These are phyloP conservation scores for Hypoxylon rickii DNA, from an alignment of 495 filamentous ascomycete species.

Conservation along the genomic window DNA sequence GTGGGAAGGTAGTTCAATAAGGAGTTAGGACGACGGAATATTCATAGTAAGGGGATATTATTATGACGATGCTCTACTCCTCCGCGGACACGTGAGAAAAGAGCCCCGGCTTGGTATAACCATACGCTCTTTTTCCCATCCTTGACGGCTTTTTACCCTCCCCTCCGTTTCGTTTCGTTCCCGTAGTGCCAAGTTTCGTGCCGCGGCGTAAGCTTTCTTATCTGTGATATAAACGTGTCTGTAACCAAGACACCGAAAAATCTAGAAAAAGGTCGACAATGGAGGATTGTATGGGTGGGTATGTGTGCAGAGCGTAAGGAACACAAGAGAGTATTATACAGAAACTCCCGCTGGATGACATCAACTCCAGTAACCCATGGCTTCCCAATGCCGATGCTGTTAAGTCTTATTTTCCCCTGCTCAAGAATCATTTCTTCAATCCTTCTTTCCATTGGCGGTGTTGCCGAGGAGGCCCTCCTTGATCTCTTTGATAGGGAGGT, in stretches of 20 bases:
- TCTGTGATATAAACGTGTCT: conserved; percentile 28
- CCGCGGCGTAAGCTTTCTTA: conserved; percentile 23
- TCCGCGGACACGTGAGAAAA: conserved; percentile 16
- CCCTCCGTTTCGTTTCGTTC: conserved; percentile 21
- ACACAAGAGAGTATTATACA: conserved; percentile 42
- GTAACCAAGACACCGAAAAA: conserved; percentile 35
- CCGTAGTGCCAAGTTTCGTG: conserved; percentile 8
- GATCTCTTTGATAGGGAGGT: conserved; percentile 56
- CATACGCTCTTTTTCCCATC: conserved; percentile 11
- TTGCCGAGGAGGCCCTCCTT: conserved; percentile 63
- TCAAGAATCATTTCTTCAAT: conserved; percentile 53
- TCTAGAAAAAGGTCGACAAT: conserved; percentile 21
- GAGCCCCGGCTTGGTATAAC: conserved; percentile 18
- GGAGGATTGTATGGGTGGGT: conserved; percentile 27
- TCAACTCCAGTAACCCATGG: conserved; percentile 31
- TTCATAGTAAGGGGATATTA: conserved; percentile 32
- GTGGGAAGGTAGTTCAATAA: neutral
- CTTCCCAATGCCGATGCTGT: conserved; percentile 25
- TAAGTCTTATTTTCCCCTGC: conserved; percentile 17
- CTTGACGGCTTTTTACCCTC: neutral
- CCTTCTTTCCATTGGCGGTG: conserved; percentile 72
- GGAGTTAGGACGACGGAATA: no score
- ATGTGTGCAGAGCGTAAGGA: conserved; percentile 32
- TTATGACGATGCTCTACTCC: conserved; percentile 33
- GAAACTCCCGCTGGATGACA: conserved; percentile 37